These are phyloP conservation scores for Stramenopiles sp. DNA, from an alignment of 352 stramenopile genomes.

Conservation along the genomic window DNA sequence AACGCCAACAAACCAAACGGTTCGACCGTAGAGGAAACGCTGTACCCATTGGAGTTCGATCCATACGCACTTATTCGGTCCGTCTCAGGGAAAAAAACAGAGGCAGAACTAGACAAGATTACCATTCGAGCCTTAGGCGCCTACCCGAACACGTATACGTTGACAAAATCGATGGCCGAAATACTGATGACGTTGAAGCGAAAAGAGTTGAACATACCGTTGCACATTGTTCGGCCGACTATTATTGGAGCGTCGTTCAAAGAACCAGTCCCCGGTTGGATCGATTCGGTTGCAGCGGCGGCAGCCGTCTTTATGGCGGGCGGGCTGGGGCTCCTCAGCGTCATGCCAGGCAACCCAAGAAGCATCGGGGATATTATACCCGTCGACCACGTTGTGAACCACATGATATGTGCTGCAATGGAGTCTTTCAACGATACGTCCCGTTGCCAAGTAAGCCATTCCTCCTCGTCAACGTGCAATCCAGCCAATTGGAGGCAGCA, in stretches of 20 bases:
- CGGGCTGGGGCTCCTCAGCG: constrained; percentile 48
- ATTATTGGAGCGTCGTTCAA: constrained; percentile 63
- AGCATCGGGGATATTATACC: constrained; percentile 56
- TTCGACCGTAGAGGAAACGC: constrained; percentile 33
- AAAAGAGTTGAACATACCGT: constrained; percentile 11
- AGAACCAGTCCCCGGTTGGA: constrained; percentile 50
- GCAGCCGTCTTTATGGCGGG: constrained; percentile 50
- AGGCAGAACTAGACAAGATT: constrained; percentile 36
- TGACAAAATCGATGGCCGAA: constrained; percentile 64
- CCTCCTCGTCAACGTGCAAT: not conserved
- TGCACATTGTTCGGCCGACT: constrained; percentile 42
- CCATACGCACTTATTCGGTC: constrained; percentile 37
- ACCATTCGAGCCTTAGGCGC: constrained; percentile 47
- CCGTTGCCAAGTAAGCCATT: too few species aligned
- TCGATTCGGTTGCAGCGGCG: constrained; percentile 47
- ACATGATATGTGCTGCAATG: constrained; percentile 32
- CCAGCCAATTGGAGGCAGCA: constrained; percentile 10
- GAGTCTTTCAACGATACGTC: constrained; percentile 13
- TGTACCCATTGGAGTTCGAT: constrained; percentile 63
- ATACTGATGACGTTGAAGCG: not conserved
- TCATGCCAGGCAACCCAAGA: constrained; percentile 45
- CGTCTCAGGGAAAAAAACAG: constrained; percentile 26
- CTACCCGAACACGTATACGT: constrained; percentile 62
- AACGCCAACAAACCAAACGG: constrained; percentile 48
- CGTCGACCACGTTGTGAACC: constrained; percentile 50